Evolutionary conservation across 129 eudicot species (phyloP), one percentile per base, ranked within the genome.

Genomic region (Ambrosia artemisiifolia): DNA sequence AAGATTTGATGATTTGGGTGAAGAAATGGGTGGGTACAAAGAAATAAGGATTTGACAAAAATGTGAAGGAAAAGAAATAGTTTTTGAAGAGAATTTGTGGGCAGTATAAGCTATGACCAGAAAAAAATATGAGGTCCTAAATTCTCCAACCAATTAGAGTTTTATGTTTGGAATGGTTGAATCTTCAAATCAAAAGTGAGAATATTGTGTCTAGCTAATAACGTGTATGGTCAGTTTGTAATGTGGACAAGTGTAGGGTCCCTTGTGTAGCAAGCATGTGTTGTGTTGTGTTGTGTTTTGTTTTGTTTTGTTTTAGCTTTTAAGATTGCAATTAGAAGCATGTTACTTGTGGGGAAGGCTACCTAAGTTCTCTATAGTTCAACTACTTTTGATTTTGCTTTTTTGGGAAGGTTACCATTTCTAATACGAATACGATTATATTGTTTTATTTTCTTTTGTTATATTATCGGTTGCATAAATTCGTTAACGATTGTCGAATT

Each of bases 101-200:
- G 68, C 28, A 72, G 78, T 24, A 70, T 40, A 59, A 81, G 68
- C 56, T 50, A 65, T 55, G 82, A 80, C 87, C 90, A 85, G 83
- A 82, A 67, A 78, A 72, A 75, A 77, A 66, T 82, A 60, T 82
- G 85, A 82, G 90, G 90, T 65, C 84, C 36, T 53, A 82, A 79
- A 47, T 65, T 46, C 40, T 72, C 86, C 84, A 82, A 63, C 80
- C 80, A 78, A 44, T 7, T 43, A 44, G 42, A 48, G 74, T 54
- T 28, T 40, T 10, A 6, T 38, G 48, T 59, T 60, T 69, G 63
- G 64, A 49, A 62, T 62, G 65, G 19, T 49, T 70, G 67, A 71
- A 71, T 78, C 67, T 53, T 71, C 43, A 71, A 71, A 70, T 62
- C 65, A 70, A 65, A 76, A 17, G 24, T 17, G 30, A 2, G 50